Conservation (phyloP, 2,329 filamentous ascomycete genomes). For the Camillea tinctor region DNA sequence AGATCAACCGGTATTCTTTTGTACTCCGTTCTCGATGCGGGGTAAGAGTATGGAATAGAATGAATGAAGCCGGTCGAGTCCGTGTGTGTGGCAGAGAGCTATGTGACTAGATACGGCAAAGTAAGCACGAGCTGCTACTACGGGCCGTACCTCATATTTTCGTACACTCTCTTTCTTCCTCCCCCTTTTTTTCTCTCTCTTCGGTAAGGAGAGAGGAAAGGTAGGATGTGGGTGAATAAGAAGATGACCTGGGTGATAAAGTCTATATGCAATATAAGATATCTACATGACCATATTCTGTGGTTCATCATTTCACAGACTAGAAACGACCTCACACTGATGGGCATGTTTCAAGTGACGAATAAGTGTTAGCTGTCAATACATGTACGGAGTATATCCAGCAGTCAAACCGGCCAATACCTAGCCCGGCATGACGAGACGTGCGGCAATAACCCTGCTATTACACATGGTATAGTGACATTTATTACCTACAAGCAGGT, state of each 20-base stretch:
- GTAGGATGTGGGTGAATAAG: too few relatives aligned
- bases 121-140: not conserved
- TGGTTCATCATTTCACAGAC: too few relatives aligned
- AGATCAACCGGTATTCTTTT: not conserved
- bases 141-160: not conserved
- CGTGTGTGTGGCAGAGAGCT: not conserved
- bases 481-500: not conserved
- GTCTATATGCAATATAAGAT: too few relatives aligned
- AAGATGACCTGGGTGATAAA: too few relatives aligned
- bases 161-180: not conserved
- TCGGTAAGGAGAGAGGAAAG: too few relatives aligned
- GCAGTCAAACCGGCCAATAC: not conserved
- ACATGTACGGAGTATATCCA: too few relatives aligned
- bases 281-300: too few relatives aligned
- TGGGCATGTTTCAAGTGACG: not conserved
- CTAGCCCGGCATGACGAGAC: not conserved
- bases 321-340: not conserved
- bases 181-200: not conserved
- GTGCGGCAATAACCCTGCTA: not conserved
- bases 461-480: not conserved
- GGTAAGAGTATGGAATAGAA: not conserved
- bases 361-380: too few relatives aligned
- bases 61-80: not conserved
- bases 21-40: not conserved
- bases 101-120: not conserved